phyloP scores from a whole-genome alignment of 1,284 basidiomycete species.

The Tilletia horrida region DNA sequence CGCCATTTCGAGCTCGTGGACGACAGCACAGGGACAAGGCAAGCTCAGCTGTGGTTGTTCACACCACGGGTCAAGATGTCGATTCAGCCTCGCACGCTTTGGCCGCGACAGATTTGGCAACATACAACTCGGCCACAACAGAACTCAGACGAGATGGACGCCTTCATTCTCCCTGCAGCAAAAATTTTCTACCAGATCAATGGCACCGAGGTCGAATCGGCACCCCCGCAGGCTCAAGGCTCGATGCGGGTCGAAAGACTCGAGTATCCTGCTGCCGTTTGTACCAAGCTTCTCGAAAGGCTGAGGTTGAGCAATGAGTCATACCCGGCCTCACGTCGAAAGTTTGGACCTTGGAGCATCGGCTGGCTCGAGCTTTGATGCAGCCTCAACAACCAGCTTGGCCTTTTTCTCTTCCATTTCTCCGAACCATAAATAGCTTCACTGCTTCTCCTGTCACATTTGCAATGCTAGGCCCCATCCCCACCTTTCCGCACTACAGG shows the following conservation, averaged over 20 bases:
- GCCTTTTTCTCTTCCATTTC: no score
- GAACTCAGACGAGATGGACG: neutral
- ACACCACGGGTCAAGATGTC: neutral
- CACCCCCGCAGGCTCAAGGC: neutral
- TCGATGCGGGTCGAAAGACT: neutral
- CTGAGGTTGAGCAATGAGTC: neutral
- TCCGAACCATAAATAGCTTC: no score
- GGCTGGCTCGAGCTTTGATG: slow-evolving; percentile 3
- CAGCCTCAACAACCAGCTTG: no score
- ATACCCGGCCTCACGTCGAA: neutral
- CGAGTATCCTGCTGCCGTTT: neutral
- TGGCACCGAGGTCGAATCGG: neutral
- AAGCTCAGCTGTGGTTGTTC: slow-evolving; percentile 8
- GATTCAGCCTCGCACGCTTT: neutral
- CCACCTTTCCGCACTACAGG: no score
- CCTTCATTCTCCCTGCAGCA: neutral
- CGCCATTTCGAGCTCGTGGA: slow-evolving; percentile 11
- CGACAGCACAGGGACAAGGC: neutral
- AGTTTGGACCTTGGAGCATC: slow-evolving; percentile 1
- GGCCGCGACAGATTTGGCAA: no score
- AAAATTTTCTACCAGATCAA: slow-evolving; percentile 3
- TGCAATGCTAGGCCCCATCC: no score
- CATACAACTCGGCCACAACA: no score
- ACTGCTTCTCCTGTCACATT: no score
- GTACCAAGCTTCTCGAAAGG: neutral